Evolutionary conservation across 208 protist species (phyloP), one percentile per base, ranked within the genome.

Genomic region (Novymonas esmeraldas): DNA sequence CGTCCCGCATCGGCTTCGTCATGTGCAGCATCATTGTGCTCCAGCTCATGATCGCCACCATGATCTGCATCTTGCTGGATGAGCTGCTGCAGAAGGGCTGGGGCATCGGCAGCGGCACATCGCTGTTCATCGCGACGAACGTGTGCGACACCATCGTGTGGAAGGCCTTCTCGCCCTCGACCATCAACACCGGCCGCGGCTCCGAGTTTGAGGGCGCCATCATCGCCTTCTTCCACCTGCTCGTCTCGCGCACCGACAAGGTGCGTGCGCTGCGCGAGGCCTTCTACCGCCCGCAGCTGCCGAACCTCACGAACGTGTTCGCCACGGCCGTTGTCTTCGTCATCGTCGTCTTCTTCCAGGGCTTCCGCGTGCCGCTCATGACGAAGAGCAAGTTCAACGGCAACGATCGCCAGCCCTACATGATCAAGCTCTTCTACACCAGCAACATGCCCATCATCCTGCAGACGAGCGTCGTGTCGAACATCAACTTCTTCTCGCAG

Each of bases 371-470:
- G 31, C 97, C 95, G 33, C 89, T 99, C 31, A 92, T 91, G 82
- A 95, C 90, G 14, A 94, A 88, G 60, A 91, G 79, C 48, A 88
- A 95, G 69, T 88, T 82, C 76, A 78, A 81, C 46, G 81, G 74
- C 48, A 76, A 72, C 38, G 87, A 92, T 64, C 89, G 92, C 48
- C 84, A 93, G 75, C 87, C 93, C 14, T 99, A 99, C 93, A 98
- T 99, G 61, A 99, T 99, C 76, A 99, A 99, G 84, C 96, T 99
- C 56, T 99, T 99, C 90, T 99, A 99, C 94, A 99, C 99, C 6
- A 99, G 97, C 67, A 99, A 99, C 89, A 99, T 99, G 85, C 99
- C 99, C 45, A 99, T 99, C 88, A 99, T 99, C 81, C 82, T 99
- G 24, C 98, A 99, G 89, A 98, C 97, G 10, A 99, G 98, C 64